Evolutionary conservation across 2,329 filamentous ascomycete genomes (phyloP).

Genomic region (Fusarium newnesense): DNA sequence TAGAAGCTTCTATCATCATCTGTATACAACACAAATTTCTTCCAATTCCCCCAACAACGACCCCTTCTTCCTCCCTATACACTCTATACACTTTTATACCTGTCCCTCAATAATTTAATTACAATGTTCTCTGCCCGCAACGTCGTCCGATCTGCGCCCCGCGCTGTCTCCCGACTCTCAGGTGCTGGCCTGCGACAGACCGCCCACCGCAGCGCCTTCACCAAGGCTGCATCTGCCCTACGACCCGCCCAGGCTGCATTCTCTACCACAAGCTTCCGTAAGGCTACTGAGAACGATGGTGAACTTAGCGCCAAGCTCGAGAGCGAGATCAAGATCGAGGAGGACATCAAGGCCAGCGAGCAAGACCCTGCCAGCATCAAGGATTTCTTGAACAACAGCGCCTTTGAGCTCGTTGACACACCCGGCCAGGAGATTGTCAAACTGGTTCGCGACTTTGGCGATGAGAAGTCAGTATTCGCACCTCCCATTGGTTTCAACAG

Average conservation of each 20-base stretch:
- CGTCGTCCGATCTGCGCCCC: constrained; percentile 73
- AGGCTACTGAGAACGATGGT: constrained; percentile 69
- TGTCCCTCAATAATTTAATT: constrained; percentile 26
- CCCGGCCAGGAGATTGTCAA: constrained; percentile 89
- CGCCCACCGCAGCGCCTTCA: constrained; percentile 60
- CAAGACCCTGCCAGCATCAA: constrained; percentile 81
- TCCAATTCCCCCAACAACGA: constrained; percentile 20
- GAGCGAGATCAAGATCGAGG: constrained; percentile 85
- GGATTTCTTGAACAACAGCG: constrained; percentile 87
- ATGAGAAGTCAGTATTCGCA: constrained; percentile 77
- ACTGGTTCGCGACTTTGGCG: constrained; percentile 82
- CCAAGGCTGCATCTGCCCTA: constrained; percentile 55
- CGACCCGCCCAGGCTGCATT: constrained; percentile 56
- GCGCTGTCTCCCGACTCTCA: constrained; percentile 68
- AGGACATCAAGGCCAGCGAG: constrained; percentile 78
- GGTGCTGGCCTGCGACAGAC: constrained; percentile 62
- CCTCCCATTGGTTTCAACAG: background rate
- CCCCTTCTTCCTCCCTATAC: background rate
- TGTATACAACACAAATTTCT: constrained; percentile 24
- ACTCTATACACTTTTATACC: background rate
- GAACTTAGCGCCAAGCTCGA: constrained; percentile 89
- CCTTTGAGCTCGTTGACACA: constrained; percentile 84
- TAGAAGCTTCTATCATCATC: constrained; percentile 39
- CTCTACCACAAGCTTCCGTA: constrained; percentile 57
- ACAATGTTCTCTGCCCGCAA: constrained; percentile 77